Evolutionary conservation across 305 asterid species (phyloP).

Genomic region (Solanum hybrid): DNA sequence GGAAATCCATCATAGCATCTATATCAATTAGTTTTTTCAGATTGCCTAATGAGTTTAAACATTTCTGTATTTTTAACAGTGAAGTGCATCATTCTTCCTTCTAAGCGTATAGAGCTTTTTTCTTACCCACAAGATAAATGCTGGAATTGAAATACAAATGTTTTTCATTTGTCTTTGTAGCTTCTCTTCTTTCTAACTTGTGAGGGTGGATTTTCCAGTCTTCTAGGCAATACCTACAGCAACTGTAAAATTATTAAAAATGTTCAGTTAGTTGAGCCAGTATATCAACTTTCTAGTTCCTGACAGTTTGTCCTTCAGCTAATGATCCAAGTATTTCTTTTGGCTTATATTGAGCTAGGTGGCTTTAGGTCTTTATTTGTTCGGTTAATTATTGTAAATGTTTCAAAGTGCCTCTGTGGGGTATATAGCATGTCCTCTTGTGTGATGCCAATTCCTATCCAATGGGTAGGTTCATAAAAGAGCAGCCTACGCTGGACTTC

Average conservation of each 20-base stretch:
- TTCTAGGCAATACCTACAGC: background rate
- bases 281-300: background rate
- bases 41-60: background rate
- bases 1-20: background rate
- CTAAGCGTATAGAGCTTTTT: background rate
- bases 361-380: background rate
- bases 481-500: conserved; percentile 33
- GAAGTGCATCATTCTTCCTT: background rate
- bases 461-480: conserved; percentile 54
- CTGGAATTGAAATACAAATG: background rate
- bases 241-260: background rate
- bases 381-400: background rate
- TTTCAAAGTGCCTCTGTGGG: background rate
- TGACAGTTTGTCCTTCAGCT: background rate
- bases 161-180: background rate
- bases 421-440: conserved; percentile 26
- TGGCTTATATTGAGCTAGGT: background rate
- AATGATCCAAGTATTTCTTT: background rate
- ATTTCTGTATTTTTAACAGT: background rate
- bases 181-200: background rate
- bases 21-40: background rate
- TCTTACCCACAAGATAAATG: background rate
- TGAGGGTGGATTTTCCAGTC: background rate
- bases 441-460: conserved; percentile 50
- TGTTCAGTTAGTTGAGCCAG: background rate